A percentile compares a stretch with the other conserved stretches of the same genome.
phyloP scores from a whole-genome alignment of 257 asterid genomes.

The Solanum corneliomulleri region DNA sequence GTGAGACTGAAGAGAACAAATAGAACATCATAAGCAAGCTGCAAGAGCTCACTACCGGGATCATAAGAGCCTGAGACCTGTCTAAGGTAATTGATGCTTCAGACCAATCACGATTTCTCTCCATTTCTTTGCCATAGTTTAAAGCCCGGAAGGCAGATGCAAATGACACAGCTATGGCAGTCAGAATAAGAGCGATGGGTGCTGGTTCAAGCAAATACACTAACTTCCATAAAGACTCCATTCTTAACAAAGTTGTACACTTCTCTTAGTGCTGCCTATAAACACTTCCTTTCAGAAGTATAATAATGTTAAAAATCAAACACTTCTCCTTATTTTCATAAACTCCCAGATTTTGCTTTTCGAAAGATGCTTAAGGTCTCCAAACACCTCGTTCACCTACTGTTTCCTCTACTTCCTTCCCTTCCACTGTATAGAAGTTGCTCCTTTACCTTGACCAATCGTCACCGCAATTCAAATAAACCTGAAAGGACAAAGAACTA shows the following conservation, averaged over 20 bases:
- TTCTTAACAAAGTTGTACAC: conserved; percentile 6
- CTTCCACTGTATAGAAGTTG: not conserved
- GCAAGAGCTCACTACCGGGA: conserved; percentile 92
- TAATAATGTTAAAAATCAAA: not conserved
- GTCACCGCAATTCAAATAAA: not conserved
- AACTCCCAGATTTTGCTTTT: not conserved
- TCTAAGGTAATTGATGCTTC: conserved; percentile 91
- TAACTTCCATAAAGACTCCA: conserved; percentile 79
- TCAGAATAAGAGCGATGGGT: conserved; percentile 57
- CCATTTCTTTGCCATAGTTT: conserved; percentile 89
- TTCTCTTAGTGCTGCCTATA: not conserved
- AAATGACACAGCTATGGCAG: conserved; percentile 72
- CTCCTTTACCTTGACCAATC: not conserved
- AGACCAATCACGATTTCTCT: conserved; percentile 65
- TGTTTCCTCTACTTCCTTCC: not conserved
- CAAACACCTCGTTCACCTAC: not conserved
- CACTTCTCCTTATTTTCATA: not conserved
- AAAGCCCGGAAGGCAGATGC: conserved; percentile 86
- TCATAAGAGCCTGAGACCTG: conserved; percentile 90
- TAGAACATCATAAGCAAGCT: conserved; percentile 95
- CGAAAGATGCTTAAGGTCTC: not conserved
- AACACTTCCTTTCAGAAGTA: not conserved
- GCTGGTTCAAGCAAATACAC: conserved; percentile 75
- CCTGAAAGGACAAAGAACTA: not conserved
- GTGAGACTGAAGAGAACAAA: conserved; percentile 86